Evolutionary conservation across 2,329 filamentous ascomycete species (phyloP), one percentile per base, ranked within the genome.

Genomic region (Colletotrichum scovillei): DNA sequence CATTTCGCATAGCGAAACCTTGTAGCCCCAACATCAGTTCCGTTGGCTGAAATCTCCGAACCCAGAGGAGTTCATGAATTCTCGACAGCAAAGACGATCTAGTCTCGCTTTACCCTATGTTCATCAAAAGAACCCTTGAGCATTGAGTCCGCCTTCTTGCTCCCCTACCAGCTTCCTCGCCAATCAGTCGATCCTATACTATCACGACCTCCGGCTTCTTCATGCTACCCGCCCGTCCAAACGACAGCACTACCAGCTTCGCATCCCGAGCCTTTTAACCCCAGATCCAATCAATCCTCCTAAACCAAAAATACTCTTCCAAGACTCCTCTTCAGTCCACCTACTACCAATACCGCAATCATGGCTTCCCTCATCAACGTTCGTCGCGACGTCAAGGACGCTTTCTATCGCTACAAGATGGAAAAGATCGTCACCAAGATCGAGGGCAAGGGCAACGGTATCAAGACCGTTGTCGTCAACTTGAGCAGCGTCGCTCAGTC

Each of bases 381-480:
- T 87, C 95, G 95, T 86, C 95, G 94, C 86, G 96, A 98, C 93
- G 93, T 98, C 88, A 93, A 93, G 89, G 97, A 99, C 88, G 93
- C 93, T 87, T 99, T 98, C 92, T 99, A 99, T 89, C 97, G 97
- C 85, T 99, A 99, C 92, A 99, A 99, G 92, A 99, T 99, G 97
- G 97, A 98, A 88, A 93, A 92, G 80, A 89, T 99, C 83, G 95
- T 97, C 89, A 98, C 97, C 85, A 99, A 99, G 90, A 97, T 99
- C 80, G 97, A 99, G 88, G 97, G 97, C 87, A 99, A 99, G 87
- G 97, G 97, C 78, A 99, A 99, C 88, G 97, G 97, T 82, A 99
- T 99, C 92, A 99, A 99, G 90, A 99, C 79, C 80, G 97, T 99
- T 81, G 93, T 99, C 79, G 95, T 97, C 90, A 99, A 99, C 86